A percentile compares a stretch with the other conserved stretches of the same genome.
Conservation (phyloP, 352 stramenopile genomes). For the Globisporangium carolinianum region DNA sequence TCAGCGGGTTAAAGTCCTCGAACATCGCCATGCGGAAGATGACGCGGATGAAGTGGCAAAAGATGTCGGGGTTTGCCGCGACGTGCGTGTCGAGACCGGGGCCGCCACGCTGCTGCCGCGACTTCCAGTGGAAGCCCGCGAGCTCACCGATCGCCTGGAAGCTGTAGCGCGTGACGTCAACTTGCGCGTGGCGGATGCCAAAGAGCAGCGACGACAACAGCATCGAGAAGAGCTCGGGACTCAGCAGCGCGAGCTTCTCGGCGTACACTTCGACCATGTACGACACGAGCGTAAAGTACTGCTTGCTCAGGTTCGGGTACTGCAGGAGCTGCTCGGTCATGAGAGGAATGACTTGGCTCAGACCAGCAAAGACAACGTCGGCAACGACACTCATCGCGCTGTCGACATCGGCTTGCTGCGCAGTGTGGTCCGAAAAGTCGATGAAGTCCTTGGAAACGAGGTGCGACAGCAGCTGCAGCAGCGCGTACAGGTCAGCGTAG, state of each 20-base stretch:
- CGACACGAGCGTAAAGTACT: slow-evolving; percentile 86
- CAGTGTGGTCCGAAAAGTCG: slow-evolving; percentile 74
- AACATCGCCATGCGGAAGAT: slow-evolving; percentile 79
- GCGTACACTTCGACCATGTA: slow-evolving; percentile 86
- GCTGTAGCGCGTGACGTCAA: slow-evolving; percentile 73
- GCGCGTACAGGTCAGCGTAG: slow-evolving; percentile 61
- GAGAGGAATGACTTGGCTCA: slow-evolving; percentile 83
- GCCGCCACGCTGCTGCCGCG: slow-evolving; percentile 32
- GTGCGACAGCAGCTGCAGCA: slow-evolving; percentile 77
- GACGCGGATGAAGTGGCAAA: slow-evolving; percentile 65
- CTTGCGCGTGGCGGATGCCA: slow-evolving; percentile 63
- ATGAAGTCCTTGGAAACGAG: slow-evolving; percentile 82
- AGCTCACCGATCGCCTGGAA: slow-evolving; percentile 80
- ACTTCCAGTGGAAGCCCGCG: slow-evolving; percentile 63
- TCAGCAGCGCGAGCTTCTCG: slow-evolving; percentile 60
- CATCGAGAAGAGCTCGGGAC: slow-evolving; percentile 65
- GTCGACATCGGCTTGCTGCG: slow-evolving; percentile 46
- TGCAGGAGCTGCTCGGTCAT: slow-evolving; percentile 87
- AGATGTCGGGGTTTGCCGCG: slow-evolving; percentile 46
- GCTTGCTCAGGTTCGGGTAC: slow-evolving; percentile 79
- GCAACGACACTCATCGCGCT: slow-evolving; percentile 61
- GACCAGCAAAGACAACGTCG: slow-evolving; percentile 84
- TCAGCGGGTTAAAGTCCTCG: slow-evolving; percentile 68
- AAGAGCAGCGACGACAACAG: slow-evolving; percentile 68
- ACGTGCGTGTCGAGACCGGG: slow-evolving; percentile 41